phyloP scores from a whole-genome alignment of 495 filamentous ascomycete genomes.

The Penicillium waksmanii region DNA sequence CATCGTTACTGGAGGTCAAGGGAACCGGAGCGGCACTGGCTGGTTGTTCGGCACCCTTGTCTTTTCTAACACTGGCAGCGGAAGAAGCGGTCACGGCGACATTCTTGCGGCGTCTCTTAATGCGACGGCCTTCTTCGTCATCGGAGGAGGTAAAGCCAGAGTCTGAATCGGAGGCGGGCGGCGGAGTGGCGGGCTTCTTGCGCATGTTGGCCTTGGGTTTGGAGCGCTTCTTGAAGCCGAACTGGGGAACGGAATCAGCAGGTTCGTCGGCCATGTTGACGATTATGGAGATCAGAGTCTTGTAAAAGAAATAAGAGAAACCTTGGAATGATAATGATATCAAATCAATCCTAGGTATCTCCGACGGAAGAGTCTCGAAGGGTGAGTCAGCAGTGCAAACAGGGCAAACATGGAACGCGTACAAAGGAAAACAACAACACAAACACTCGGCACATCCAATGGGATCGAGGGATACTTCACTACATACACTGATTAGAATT shows the following conservation, averaged over 20 bases:
- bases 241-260: slow-evolving; percentile 28
- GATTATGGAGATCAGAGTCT: neutral
- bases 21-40: slow-evolving; percentile 52
- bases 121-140: slow-evolving; percentile 69
- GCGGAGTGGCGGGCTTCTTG: slow-evolving; percentile 83
- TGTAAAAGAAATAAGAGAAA: neutral
- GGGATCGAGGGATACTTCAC: neutral
- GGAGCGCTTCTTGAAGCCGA: slow-evolving; percentile 82
- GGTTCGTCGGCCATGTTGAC: slow-evolving; percentile 24
- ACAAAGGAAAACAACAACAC: slow-evolving; percentile 19
- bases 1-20: slow-evolving; percentile 75
- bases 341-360: slow-evolving; percentile 1
- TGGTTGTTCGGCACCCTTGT: slow-evolving; percentile 59
- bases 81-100: slow-evolving; percentile 61
- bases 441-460: neutral
- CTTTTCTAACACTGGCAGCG: slow-evolving; percentile 40
- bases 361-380: slow-evolving; percentile 13
- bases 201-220: slow-evolving; percentile 78
- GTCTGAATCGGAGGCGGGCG: slow-evolving; percentile 60
- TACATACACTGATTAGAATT: too few relatives aligned
- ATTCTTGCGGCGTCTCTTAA: slow-evolving; percentile 80
- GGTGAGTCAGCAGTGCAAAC: slow-evolving; percentile 24
- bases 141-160: slow-evolving; percentile 76
- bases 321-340: too few relatives aligned
- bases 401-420: slow-evolving; percentile 25